Conservation (phyloP, 192 early-diverging fungal genomes). For the Backusella tuberculispora region DNA sequence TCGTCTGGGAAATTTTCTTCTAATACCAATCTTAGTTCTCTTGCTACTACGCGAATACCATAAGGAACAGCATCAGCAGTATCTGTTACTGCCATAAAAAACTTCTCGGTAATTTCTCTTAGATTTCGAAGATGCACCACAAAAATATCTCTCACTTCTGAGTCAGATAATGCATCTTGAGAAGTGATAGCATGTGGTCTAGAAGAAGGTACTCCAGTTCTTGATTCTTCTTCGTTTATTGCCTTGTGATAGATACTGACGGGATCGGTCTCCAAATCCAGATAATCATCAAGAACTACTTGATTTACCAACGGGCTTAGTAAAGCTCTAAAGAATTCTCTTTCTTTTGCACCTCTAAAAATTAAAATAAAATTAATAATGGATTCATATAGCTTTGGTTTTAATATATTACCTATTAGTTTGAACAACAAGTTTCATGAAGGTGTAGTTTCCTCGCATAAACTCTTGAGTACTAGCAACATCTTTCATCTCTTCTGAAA, state of each 20-base stretch:
- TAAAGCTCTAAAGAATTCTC: slow-evolving; percentile 85
- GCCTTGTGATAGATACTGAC: slow-evolving; percentile 83
- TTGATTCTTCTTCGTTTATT: slow-evolving; percentile 90
- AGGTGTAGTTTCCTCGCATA: slow-evolving; percentile 93
- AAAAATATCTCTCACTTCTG: slow-evolving; percentile 75
- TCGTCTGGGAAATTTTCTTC: slow-evolving; percentile 83
- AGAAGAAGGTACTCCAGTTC: slow-evolving; percentile 80
- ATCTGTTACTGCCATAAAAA: slow-evolving; percentile 78
- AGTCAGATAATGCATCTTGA: slow-evolving; percentile 84
- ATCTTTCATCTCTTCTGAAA: slow-evolving; percentile 90
- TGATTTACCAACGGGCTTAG: slow-evolving; percentile 83
- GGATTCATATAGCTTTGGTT: background rate
- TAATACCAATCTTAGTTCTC: slow-evolving; percentile 80
- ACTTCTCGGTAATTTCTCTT: slow-evolving; percentile 77
- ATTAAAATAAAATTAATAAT: background rate
- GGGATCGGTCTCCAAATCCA: slow-evolving; percentile 94
- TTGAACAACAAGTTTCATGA: slow-evolving; percentile 96
- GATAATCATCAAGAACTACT: slow-evolving; percentile 75
- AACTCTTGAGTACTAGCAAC: slow-evolving; percentile 89
- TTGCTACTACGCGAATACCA: slow-evolving; percentile 95
- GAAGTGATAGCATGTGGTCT: slow-evolving; percentile 78
- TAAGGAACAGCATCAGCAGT: slow-evolving; percentile 90
- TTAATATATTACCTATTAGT: slow-evolving; percentile 71
- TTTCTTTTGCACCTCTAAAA: slow-evolving; percentile 88
- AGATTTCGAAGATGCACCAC: slow-evolving; percentile 78